These are phyloP conservation scores for Fusarium papillatum DNA, from an alignment of 2,329 filamentous ascomycete species.

Conservation along the genomic window DNA sequence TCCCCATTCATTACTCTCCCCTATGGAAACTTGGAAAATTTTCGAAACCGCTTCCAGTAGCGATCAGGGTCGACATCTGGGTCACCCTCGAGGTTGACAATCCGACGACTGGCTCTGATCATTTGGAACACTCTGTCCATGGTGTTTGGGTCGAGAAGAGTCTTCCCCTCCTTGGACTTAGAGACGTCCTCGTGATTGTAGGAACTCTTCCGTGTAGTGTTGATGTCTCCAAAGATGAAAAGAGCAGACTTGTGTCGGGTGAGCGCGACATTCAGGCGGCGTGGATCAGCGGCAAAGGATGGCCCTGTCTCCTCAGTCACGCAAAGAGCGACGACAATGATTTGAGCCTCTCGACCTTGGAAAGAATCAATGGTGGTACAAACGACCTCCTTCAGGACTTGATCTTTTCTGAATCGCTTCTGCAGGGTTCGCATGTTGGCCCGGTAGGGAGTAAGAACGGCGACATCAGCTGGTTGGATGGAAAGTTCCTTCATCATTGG, in stretches of 20 bases:
- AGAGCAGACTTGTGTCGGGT: slow-evolving; percentile 9
- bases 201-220: too few species aligned
- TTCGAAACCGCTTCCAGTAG: too few species aligned
- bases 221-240: slow-evolving; percentile 1
- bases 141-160: too few species aligned
- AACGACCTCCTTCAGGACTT: accelerated
- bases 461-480: background rate
- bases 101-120: too few species aligned
- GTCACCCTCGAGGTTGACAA: too few species aligned
- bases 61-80: too few species aligned
- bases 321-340: background rate
- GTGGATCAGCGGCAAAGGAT: accelerated
- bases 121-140: too few species aligned
- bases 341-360: background rate
- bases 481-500: background rate
- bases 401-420: background rate
- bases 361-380: background rate
- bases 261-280: background rate
- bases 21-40: too few species aligned
- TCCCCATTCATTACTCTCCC: too few species aligned
- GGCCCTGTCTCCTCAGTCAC: background rate
- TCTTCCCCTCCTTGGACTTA: too few species aligned
- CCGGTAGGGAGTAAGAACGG: background rate
- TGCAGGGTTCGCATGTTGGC: background rate
- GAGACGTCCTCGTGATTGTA: too few species aligned